These are phyloP conservation scores for Phytophthora pisi DNA, from an alignment of 352 stramenopile genomes.

Conservation along the genomic window DNA sequence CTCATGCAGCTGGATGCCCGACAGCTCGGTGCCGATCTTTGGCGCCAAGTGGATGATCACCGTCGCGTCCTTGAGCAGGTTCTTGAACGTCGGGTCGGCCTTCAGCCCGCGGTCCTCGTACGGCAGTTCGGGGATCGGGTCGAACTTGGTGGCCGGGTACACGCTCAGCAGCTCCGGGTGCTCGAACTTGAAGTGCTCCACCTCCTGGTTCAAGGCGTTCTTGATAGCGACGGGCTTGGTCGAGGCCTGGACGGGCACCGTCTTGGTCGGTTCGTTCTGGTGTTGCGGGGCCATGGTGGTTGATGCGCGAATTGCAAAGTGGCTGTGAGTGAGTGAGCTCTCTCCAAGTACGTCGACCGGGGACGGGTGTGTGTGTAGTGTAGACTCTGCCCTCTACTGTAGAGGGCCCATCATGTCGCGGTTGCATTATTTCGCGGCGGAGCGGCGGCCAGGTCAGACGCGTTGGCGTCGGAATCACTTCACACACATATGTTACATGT, in stretches of 20 bases:
- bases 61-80: conserved; percentile 4
- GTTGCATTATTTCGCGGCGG: conserved; percentile 4
- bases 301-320: conserved; percentile 6
- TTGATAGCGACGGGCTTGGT: neutral
- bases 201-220: conserved; percentile 1
- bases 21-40: conserved; percentile 3
- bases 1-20: neutral
- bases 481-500: neutral
- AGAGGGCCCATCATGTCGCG: neutral
- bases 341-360: neutral
- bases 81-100: conserved; percentile 4
- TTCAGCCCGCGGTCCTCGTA: neutral
- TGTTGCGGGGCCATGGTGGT: neutral
- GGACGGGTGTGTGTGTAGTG: neutral
- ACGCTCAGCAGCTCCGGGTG: conserved; percentile 4
- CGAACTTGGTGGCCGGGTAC: conserved; percentile 1
- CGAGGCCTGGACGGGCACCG: neutral
- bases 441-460: neutral
- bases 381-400: too few relatives aligned
- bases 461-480: neutral
- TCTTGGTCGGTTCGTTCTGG: conserved; percentile 3
- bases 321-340: neutral
- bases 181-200: conserved; percentile 3
- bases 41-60: conserved; percentile 1
- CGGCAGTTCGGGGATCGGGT: conserved; percentile 1